Percentiles rank a stretch among this genome's conserved stretches.
Evolutionary conservation across 805 yeast species (phyloP).

Genomic region (Candida corydali): DNA sequence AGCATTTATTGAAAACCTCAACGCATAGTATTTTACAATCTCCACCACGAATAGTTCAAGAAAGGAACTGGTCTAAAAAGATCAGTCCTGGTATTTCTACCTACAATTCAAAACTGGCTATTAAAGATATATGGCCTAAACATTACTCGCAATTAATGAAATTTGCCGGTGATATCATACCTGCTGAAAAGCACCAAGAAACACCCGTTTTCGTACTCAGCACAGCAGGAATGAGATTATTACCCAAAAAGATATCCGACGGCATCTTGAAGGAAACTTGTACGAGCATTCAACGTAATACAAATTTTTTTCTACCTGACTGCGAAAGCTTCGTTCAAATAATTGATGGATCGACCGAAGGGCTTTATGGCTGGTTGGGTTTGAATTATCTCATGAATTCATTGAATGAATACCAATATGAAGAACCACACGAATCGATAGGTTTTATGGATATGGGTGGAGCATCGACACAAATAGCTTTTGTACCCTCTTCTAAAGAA

Average conservation of each 20-base stretch:
- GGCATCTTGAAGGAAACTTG: constrained; percentile 62
- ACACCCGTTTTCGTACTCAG: constrained; percentile 92
- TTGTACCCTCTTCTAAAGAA: constrained; percentile 66
- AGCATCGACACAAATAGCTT: constrained; percentile 94
- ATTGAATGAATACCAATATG: constrained; percentile 42
- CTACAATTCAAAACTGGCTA: constrained; percentile 40
- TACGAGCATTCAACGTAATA: constrained; percentile 44
- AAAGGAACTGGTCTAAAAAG: constrained; percentile 65
- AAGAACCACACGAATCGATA: constrained; percentile 49
- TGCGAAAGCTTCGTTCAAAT: constrained; percentile 75
- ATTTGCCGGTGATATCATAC: constrained; percentile 70
- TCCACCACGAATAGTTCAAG: constrained; percentile 65
- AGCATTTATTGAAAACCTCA: constrained; percentile 14
- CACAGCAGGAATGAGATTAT: constrained; percentile 93
- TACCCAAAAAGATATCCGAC: constrained; percentile 51
- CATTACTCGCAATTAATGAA: constrained; percentile 66
- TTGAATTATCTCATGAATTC: constrained; percentile 77
- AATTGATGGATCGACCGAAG: constrained; percentile 94
- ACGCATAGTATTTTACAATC: constrained; percentile 40
- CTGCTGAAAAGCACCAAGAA: constrained; percentile 49
- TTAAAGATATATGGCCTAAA: constrained; percentile 58
- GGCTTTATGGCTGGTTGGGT: constrained; percentile 93
- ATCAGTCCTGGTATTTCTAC: constrained; percentile 83
- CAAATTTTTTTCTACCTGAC: constrained; percentile 51
- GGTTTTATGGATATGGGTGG: constrained; percentile 99